phyloP scores from a whole-genome alignment of 345 rosid genomes.

The Ceriops decandra region DNA sequence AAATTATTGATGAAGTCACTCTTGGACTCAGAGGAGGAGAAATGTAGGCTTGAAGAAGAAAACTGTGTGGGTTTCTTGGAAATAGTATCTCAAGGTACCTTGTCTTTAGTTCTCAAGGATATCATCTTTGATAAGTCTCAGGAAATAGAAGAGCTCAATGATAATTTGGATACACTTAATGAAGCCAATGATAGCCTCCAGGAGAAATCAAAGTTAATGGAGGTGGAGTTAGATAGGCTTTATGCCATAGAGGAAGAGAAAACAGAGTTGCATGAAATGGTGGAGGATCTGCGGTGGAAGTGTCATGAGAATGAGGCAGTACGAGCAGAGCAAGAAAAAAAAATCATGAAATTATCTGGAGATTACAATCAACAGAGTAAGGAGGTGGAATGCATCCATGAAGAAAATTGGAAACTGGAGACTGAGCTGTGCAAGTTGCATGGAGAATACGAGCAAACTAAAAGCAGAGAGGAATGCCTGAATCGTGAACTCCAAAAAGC shows the following conservation, averaged over 20 bases:
- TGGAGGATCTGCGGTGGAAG: constrained; percentile 57
- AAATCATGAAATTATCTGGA: constrained; percentile 46
- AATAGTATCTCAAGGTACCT: constrained; percentile 49
- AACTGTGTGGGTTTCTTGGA: constrained; percentile 44
- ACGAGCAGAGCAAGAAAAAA: constrained; percentile 47
- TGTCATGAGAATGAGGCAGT: constrained; percentile 47
- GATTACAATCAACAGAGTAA: constrained; percentile 45
- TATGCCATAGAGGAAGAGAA: constrained; percentile 34
- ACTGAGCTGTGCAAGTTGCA: constrained; percentile 38
- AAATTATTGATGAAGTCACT: constrained; percentile 38
- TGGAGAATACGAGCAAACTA: constrained; percentile 46
- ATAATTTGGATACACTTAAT: constrained; percentile 39
- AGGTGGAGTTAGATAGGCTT: constrained; percentile 42
- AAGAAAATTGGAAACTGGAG: constrained; percentile 48
- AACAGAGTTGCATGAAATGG: constrained; percentile 32
- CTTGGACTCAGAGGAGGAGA: constrained; percentile 43
- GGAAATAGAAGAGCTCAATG: constrained; percentile 41
- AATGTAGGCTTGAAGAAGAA: constrained; percentile 58
- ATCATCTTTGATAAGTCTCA: constrained; percentile 40
- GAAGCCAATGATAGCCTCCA: constrained; percentile 47
- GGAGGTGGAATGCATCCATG: constrained; percentile 36
- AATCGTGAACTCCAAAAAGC: constrained; percentile 44
- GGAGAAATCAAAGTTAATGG: constrained; percentile 44
- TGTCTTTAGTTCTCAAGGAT: constrained; percentile 50
- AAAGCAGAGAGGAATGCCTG: constrained; percentile 47